Evolutionary conservation across 345 rosid species (phyloP).

Genomic region (Hibiscus trionum): DNA sequence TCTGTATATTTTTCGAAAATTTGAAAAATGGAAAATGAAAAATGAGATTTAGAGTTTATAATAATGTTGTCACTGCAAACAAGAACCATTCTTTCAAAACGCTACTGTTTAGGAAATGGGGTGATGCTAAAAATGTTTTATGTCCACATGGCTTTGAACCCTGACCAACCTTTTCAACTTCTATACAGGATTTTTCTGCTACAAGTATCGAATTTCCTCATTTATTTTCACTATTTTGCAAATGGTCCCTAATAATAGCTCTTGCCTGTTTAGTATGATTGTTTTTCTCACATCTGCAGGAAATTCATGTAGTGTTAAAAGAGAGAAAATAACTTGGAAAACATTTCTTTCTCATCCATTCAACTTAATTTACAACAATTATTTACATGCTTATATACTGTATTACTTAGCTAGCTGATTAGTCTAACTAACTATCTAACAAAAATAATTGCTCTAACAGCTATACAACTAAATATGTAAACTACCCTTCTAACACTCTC

Average conservation of each 20-base stretch:
- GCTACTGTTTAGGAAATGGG: conserved; percentile 17
- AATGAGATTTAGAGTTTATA: background rate
- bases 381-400: no score
- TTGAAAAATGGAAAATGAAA: no score
- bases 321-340: background rate
- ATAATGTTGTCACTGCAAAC: conserved; percentile 10
- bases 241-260: background rate
- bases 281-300: conserved; percentile 7
- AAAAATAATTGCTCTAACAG: no score
- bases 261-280: background rate
- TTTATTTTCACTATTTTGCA: background rate
- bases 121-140: conserved; percentile 16
- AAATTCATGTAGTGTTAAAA: conserved; percentile 5
- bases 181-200: conserved; percentile 22
- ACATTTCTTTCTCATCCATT: conserved; percentile 24
- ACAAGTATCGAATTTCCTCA: conserved; percentile 20
- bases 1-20: no score
- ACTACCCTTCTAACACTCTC: no score
- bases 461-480: no score
- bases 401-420: no score
- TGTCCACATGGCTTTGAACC: conserved; percentile 26
- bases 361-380: no score
- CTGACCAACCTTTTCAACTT: conserved; percentile 33
- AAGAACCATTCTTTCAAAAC: conserved; percentile 29
- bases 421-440: no score